Percentiles rank a stretch among this genome's conserved stretches.
phyloP scores from a whole-genome alignment of 2,329 filamentous ascomycete species.

The Fusarium tricinctum region DNA sequence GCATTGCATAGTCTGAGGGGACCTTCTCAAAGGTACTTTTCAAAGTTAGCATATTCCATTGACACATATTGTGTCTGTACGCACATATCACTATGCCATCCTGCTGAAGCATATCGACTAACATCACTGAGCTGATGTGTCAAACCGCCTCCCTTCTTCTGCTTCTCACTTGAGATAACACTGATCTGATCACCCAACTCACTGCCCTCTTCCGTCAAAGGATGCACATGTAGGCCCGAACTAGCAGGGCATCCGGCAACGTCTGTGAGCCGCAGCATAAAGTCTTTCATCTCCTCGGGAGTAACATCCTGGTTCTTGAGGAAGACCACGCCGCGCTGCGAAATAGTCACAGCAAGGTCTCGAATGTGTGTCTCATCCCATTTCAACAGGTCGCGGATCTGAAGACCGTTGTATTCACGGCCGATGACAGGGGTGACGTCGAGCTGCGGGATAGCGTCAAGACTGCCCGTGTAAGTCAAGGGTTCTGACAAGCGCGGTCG shows the following conservation, averaged over 20 bases:
- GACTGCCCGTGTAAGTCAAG: slow-evolving; percentile 58
- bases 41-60: slow-evolving; percentile 8
- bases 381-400: slow-evolving; percentile 54
- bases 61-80: slow-evolving; percentile 6
- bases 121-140: slow-evolving; percentile 66
- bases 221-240: slow-evolving; percentile 68
- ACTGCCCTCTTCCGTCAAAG: slow-evolving; percentile 65
- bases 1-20: slow-evolving; percentile 71
- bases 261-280: slow-evolving; percentile 54
- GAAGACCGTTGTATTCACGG: slow-evolving; percentile 60
- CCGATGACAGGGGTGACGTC: slow-evolving; percentile 65
- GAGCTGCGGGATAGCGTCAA: slow-evolving; percentile 56
- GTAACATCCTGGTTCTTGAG: slow-evolving; percentile 56
- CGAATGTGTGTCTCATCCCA: slow-evolving; percentile 63
- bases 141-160: slow-evolving; percentile 67
- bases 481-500: slow-evolving; percentile 52
- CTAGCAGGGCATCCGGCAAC: slow-evolving; percentile 58
- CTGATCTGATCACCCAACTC: slow-evolving; percentile 69
- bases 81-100: slow-evolving; percentile 67
- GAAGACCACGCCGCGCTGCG: slow-evolving; percentile 57
- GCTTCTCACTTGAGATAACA: slow-evolving; percentile 69
- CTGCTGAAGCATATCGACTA: slow-evolving; percentile 61
- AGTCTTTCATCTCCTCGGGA: slow-evolving; percentile 56
- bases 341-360: slow-evolving; percentile 67
- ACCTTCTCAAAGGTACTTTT: slow-evolving; percentile 67